Evolutionary conservation across 2,329 filamentous ascomycete genomes (phyloP).

Genomic region (Fulvia fulva): DNA sequence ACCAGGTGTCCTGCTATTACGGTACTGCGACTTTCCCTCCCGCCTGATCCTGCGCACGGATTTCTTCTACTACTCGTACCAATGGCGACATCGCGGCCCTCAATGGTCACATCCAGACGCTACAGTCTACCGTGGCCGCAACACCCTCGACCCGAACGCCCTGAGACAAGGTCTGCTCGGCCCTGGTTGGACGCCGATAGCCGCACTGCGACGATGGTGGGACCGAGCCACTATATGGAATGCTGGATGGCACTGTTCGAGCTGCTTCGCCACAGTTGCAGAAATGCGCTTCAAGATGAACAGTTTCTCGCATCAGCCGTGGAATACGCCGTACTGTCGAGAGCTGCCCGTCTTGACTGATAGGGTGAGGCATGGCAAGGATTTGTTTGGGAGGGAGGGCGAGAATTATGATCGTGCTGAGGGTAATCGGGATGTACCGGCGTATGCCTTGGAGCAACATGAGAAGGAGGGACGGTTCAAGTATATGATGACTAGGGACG

Average conservation of each 20-base stretch:
- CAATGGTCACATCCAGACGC: slow-evolving; percentile 59
- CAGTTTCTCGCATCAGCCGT: slow-evolving; percentile 53
- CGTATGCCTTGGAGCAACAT: slow-evolving; percentile 51
- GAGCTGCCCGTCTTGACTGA: slow-evolving; percentile 50
- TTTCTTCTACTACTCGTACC: slow-evolving; percentile 32
- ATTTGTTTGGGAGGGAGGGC: slow-evolving; percentile 52
- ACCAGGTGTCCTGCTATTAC: slow-evolving; percentile 23
- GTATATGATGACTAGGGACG: slow-evolving; percentile 41
- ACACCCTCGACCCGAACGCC: slow-evolving; percentile 52
- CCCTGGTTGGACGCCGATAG: slow-evolving; percentile 42
- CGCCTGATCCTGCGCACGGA: slow-evolving; percentile 27
- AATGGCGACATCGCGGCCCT: slow-evolving; percentile 26
- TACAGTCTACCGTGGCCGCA: slow-evolving; percentile 50
- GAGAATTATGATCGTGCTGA: slow-evolving; percentile 51
- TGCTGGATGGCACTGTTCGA: slow-evolving; percentile 60
- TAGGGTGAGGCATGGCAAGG: slow-evolving; percentile 51
- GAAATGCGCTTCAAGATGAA: slow-evolving; percentile 54
- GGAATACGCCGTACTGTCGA: slow-evolving; percentile 49
- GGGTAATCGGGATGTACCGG: slow-evolving; percentile 51
- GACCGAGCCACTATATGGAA: slow-evolving; percentile 47
- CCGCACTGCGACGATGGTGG: slow-evolving; percentile 38
- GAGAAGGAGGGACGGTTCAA: slow-evolving; percentile 33
- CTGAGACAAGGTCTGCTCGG: slow-evolving; percentile 45
- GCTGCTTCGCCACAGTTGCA: slow-evolving; percentile 55
- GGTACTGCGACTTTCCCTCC: slow-evolving; percentile 25